phyloP scores from a whole-genome alignment of 2,329 filamentous ascomycete species.

The Stagonosporopsis rhizophila region DNA sequence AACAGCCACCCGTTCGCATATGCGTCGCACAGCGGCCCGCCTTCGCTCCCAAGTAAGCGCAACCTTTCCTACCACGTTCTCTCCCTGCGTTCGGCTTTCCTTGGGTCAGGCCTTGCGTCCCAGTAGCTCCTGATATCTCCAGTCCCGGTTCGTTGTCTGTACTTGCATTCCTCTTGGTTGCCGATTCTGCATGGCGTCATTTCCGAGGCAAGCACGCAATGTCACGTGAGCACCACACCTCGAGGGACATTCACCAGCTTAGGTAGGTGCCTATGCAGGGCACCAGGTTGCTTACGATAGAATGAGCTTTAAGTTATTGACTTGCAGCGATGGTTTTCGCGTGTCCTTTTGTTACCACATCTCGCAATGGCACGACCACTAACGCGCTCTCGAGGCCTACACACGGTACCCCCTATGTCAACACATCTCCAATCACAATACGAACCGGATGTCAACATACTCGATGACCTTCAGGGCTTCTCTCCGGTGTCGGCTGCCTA shows the following conservation, averaged over 20 bases:
- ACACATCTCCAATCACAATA: slow-evolving; percentile 33
- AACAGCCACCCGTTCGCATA: slow-evolving; percentile 27
- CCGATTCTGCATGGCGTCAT: slow-evolving; percentile 33
- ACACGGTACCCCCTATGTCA: slow-evolving; percentile 40
- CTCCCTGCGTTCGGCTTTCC: slow-evolving; percentile 12
- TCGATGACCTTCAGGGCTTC: slow-evolving; percentile 42
- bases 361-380: slow-evolving; percentile 27
- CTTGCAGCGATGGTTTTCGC: slow-evolving; percentile 1
- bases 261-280: slow-evolving; percentile 30
- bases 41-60: slow-evolving; percentile 34
- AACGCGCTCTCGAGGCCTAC: slow-evolving; percentile 38
- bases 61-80: slow-evolving; percentile 11
- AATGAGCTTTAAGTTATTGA: slow-evolving; percentile 7
- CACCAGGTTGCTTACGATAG: slow-evolving; percentile 1
- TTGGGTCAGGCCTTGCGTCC: slow-evolving; percentile 12
- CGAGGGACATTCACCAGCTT: slow-evolving; percentile 23
- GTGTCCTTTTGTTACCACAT: slow-evolving; percentile 10
- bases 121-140: slow-evolving; percentile 11
- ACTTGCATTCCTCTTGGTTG: slow-evolving; percentile 22
- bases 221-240: slow-evolving; percentile 28
- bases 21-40: slow-evolving; percentile 32
- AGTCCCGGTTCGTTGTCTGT: slow-evolving; percentile 20
- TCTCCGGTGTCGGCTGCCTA: slow-evolving; percentile 37
- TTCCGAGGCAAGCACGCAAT: slow-evolving; percentile 25
- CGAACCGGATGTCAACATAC: slow-evolving; percentile 33